phyloP scores from a whole-genome alignment of 768 basidiomycete species.

The Suillus ampliporus region DNA sequence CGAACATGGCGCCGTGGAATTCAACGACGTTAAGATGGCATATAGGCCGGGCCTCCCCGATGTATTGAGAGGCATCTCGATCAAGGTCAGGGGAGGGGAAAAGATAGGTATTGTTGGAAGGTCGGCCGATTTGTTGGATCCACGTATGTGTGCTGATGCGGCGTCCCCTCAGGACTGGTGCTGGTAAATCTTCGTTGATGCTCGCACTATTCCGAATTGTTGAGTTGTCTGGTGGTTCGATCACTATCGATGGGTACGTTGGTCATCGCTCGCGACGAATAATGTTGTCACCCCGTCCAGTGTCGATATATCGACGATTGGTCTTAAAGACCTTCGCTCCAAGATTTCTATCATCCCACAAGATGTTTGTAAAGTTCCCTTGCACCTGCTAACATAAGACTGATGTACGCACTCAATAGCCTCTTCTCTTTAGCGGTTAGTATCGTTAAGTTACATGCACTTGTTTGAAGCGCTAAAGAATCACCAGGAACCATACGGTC shows the following conservation, averaged over 20 bases:
- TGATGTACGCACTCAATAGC: slow-evolving; percentile 40
- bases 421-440: slow-evolving; percentile 61
- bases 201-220: slow-evolving; percentile 71
- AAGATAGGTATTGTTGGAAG: slow-evolving; percentile 81
- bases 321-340: slow-evolving; percentile 63
- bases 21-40: slow-evolving; percentile 63
- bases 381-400: neutral
- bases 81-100: slow-evolving; percentile 68
- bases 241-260: slow-evolving; percentile 64
- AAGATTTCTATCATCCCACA: slow-evolving; percentile 62
- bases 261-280: neutral
- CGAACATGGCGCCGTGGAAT: slow-evolving; percentile 57
- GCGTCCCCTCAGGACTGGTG: slow-evolving; percentile 46
- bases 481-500: slow-evolving; percentile 60
- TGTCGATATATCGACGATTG: slow-evolving; percentile 70
- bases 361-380: slow-evolving; percentile 22
- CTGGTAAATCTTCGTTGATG: slow-evolving; percentile 67
- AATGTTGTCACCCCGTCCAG: slow-evolving; percentile 34
- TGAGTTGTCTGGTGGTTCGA: slow-evolving; percentile 63
- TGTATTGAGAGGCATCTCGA: slow-evolving; percentile 68
- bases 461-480: slow-evolving; percentile 29
- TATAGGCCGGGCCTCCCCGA: slow-evolving; percentile 75
- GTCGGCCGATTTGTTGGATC: slow-evolving; percentile 21
- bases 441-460: slow-evolving; percentile 33
- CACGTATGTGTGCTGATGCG: neutral